phyloP scores from a whole-genome alignment of 768 basidiomycete genomes.

The Neoboletus subvelutipes region DNA sequence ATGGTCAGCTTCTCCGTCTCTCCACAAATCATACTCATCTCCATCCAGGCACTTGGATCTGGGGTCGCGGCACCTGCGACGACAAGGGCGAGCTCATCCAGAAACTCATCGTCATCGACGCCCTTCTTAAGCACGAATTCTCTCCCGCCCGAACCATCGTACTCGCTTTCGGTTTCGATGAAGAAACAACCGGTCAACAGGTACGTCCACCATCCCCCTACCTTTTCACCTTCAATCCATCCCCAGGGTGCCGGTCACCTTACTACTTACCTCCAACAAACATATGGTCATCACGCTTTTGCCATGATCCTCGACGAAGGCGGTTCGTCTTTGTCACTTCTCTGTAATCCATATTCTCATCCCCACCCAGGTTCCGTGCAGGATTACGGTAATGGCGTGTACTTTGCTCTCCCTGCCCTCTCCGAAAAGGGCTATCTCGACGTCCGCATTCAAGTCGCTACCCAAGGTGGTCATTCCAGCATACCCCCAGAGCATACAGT shows the following conservation, averaged over 20 bases:
- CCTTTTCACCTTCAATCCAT: neutral
- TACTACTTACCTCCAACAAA: neutral
- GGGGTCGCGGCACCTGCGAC: neutral
- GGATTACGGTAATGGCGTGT: neutral
- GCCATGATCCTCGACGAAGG: neutral
- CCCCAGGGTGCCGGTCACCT: neutral
- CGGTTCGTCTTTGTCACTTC: neutral
- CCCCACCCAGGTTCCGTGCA: neutral
- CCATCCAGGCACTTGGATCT: neutral
- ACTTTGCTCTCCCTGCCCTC: neutral
- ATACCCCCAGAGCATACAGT: neutral
- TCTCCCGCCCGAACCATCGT: neutral
- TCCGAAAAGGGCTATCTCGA: constrained; percentile 1
- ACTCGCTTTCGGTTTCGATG: neutral
- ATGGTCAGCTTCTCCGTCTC: neutral
- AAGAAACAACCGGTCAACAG: neutral
- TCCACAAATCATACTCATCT: neutral
- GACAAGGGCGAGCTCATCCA: neutral
- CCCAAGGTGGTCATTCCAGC: neutral
- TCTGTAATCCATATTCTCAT: neutral
- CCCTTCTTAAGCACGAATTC: neutral
- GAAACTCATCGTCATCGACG: neutral
- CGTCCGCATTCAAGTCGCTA: neutral
- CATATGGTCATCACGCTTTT: neutral
- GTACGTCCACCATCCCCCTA: neutral